A percentile compares a stretch with the other conserved stretches of the same genome.
Evolutionary conservation across 163 green algal genomes (phyloP).

Genomic region (Scenedesmus sp.): DNA sequence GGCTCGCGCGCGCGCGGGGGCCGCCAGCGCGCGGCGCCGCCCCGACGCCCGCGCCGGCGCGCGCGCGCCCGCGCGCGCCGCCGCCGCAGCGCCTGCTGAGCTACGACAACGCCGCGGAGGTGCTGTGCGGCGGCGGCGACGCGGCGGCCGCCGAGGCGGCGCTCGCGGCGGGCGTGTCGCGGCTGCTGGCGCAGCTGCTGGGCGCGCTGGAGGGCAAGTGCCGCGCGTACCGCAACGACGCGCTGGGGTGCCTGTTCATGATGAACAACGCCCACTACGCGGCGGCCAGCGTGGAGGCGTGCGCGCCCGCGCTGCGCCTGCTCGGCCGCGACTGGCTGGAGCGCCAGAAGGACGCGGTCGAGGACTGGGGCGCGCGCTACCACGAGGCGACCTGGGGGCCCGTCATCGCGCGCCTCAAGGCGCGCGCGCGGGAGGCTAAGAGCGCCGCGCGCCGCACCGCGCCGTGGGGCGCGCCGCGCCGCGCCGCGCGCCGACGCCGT

Average conservation of each 20-base stretch:
- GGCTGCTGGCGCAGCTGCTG: constrained; percentile 43
- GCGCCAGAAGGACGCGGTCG: constrained; percentile 61
- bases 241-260: constrained; percentile 72
- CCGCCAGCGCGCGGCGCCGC: too few species aligned
- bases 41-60: too few species aligned
- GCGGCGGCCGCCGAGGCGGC: not conserved
- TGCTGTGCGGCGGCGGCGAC: constrained; percentile 59
- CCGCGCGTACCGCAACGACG: constrained; percentile 57
- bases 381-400: constrained; percentile 63
- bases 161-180: not conserved
- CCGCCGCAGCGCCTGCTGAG: constrained; percentile 57
- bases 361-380: constrained; percentile 66
- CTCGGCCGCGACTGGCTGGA: constrained; percentile 48
- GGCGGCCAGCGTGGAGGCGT: constrained; percentile 23
- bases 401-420: constrained; percentile 49
- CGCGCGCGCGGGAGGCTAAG: not conserved
- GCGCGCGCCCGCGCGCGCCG: too few species aligned
- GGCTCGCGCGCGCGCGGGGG: too few species aligned
- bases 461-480: not conserved
- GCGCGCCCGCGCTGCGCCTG: constrained; percentile 41
- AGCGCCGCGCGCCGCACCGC: not conserved
- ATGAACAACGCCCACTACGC: constrained; percentile 82
- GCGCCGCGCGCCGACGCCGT: too few species aligned
- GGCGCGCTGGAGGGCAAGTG: constrained; percentile 54
- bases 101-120: constrained; percentile 49